phyloP scores from a whole-genome alignment of 139 green algal species.

The Trebouxia sp. region DNA sequence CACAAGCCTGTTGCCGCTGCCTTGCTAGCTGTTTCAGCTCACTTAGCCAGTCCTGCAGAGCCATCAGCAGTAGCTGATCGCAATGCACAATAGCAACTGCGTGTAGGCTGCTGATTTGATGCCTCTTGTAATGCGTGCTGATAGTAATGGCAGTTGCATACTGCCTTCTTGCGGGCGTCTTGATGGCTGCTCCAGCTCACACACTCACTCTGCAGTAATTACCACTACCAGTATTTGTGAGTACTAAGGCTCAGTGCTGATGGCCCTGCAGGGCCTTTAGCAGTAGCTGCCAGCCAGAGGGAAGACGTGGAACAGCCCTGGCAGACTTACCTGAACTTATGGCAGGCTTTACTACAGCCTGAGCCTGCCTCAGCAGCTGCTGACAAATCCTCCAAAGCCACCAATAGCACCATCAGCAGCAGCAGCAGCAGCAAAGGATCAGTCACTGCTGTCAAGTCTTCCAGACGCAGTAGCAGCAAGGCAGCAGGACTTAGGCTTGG shows the following conservation, averaged over 20 bases:
- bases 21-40: neutral
- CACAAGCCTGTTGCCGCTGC: neutral
- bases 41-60: neutral
- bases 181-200: neutral
- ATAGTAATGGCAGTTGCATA: no score
- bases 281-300: neutral
- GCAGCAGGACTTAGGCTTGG: no score
- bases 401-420: neutral
- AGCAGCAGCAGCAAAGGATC: neutral
- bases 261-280: neutral
- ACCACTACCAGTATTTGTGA: neutral
- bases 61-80: neutral
- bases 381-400: neutral
- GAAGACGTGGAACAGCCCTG: constrained; percentile 25
- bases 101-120: neutral
- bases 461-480: neutral
- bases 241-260: neutral
- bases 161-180: no score
- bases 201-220: neutral
- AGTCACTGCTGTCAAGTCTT: neutral
- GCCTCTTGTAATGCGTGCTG: no score
- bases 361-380: neutral
- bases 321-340: constrained; percentile 23
- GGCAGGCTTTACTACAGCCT: constrained; percentile 23
- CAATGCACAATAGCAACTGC: neutral